phyloP scores from a whole-genome alignment of 768 basidiomycete genomes.

The Asterophora parasitica region DNA sequence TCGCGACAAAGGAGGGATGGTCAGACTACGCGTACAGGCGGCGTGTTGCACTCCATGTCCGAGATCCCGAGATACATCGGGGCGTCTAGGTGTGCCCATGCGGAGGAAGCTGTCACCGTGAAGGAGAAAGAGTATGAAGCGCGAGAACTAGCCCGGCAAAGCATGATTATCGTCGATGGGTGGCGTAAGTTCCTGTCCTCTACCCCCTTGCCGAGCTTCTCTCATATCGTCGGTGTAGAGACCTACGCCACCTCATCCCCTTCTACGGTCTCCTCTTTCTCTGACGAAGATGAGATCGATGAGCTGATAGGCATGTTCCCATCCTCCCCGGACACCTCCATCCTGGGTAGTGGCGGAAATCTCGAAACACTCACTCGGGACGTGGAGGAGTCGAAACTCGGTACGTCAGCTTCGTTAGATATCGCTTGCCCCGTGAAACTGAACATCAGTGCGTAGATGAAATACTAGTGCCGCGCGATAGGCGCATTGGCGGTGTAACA shows the following conservation, averaged over 20 bases:
- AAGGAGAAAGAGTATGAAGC: too few relatives aligned
- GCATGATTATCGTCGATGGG: conserved; percentile 58
- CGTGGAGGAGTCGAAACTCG: conserved; percentile 44
- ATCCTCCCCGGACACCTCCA: conserved; percentile 45
- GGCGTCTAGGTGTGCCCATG: neutral
- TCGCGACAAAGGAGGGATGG: neutral
- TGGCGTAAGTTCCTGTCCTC: conserved; percentile 47
- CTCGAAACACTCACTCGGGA: conserved; percentile 22
- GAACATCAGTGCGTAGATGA: conserved; percentile 34
- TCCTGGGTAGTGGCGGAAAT: conserved; percentile 10
- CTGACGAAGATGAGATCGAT: conserved; percentile 45
- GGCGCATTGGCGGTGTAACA: conserved; percentile 43
- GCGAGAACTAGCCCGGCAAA: conserved; percentile 34
- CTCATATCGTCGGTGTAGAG: conserved; percentile 18
- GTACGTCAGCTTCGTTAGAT: conserved; percentile 24
- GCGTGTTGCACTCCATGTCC: conserved; percentile 19
- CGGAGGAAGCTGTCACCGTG: too few relatives aligned
- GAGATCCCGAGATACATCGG: conserved; percentile 36
- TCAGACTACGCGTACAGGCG: too few relatives aligned
- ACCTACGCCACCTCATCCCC: conserved; percentile 37
- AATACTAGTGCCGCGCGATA: conserved; percentile 47
- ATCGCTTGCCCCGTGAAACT: neutral
- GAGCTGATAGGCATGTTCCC: conserved; percentile 38
- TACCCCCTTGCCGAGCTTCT: too few relatives aligned
- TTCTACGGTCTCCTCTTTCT: conserved; percentile 34